Evolutionary conservation across 2,329 filamentous ascomycete species (phyloP).

Genomic region (Cercospora sp.): DNA sequence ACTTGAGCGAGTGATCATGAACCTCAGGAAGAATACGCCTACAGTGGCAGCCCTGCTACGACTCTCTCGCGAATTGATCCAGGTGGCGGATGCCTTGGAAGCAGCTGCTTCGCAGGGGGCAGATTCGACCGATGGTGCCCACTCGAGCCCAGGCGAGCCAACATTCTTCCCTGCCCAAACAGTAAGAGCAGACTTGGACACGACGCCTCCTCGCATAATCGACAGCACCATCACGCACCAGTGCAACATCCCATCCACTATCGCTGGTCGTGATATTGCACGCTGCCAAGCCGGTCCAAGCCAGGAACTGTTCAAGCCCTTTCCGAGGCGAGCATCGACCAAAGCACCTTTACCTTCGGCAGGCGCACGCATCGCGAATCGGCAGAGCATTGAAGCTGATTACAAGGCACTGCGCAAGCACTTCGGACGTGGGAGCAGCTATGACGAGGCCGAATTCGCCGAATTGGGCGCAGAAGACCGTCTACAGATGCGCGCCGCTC

Average conservation of each 20-base stretch:
- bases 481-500: slow-evolving; percentile 3
- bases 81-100: slow-evolving; percentile 30
- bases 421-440: slow-evolving; percentile 6
- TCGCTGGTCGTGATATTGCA: slow-evolving; percentile 4
- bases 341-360: slow-evolving; percentile 4
- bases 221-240: not conserved
- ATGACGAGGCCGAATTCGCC: slow-evolving; percentile 1
- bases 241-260: not conserved
- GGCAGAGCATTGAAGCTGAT: slow-evolving; percentile 19
- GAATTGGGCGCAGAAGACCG: not conserved
- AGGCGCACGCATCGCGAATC: slow-evolving; percentile 32
- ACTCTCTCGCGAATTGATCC: slow-evolving; percentile 32
- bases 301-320: not conserved
- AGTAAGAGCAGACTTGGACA: not conserved
- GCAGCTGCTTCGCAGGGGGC: slow-evolving; percentile 6
- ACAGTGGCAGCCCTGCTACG: slow-evolving; percentile 26
- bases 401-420: slow-evolving; percentile 12
- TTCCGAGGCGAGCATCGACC: not conserved
- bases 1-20: slow-evolving; percentile 44
- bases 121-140: slow-evolving; percentile 23
- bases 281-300: not conserved
- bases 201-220: slow-evolving; percentile 32
- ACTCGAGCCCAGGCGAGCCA: slow-evolving; percentile 21
- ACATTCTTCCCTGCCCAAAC: not conserved
- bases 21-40: slow-evolving; percentile 34